Percentiles rank a stretch among this genome's conserved stretches.
phyloP scores from a whole-genome alignment of 1,284 basidiomycete genomes.

The Coniferiporia sulphurascens region DNA sequence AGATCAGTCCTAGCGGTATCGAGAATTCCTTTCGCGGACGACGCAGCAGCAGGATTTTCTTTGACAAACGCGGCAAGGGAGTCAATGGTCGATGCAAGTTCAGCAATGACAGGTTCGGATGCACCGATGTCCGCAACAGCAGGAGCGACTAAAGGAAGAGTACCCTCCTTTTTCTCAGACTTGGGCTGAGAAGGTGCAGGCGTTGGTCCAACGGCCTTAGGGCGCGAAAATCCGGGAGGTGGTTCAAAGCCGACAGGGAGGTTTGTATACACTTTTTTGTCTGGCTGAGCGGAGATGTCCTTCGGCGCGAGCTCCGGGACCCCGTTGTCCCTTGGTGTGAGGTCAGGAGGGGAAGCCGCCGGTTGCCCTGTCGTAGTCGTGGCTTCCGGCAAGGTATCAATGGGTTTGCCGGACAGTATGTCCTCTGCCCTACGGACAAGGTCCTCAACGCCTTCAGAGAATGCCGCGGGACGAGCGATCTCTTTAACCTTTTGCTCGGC shows the following conservation, averaged over 20 bases:
- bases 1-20: constrained; percentile 82
- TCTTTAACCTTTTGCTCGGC: constrained; percentile 37
- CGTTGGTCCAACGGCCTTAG: constrained; percentile 31
- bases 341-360: constrained; percentile 28
- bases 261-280: constrained; percentile 62
- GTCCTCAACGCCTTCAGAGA: constrained; percentile 59
- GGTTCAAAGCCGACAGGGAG: constrained; percentile 89
- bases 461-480: constrained; percentile 28
- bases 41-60: constrained; percentile 62
- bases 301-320: constrained; percentile 24
- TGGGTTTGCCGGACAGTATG: constrained; percentile 46
- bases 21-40: constrained; percentile 67
- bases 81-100: constrained; percentile 93
- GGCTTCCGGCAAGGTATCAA: constrained; percentile 29
- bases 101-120: constrained; percentile 85
- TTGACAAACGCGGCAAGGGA: constrained; percentile 82
- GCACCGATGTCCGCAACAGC: constrained; percentile 68
- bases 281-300: constrained; percentile 23
- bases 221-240: constrained; percentile 77
- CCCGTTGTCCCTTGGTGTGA: constrained; percentile 23
- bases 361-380: constrained; percentile 32
- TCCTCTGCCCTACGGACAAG: constrained; percentile 67
- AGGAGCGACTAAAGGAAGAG: constrained; percentile 79
- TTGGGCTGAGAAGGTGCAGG: constrained; percentile 31
- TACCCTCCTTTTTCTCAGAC: constrained; percentile 30